These are phyloP conservation scores for Chytriomyces confervae DNA, from an alignment of 192 early-diverging fungal genomes.

Conservation along the genomic window DNA sequence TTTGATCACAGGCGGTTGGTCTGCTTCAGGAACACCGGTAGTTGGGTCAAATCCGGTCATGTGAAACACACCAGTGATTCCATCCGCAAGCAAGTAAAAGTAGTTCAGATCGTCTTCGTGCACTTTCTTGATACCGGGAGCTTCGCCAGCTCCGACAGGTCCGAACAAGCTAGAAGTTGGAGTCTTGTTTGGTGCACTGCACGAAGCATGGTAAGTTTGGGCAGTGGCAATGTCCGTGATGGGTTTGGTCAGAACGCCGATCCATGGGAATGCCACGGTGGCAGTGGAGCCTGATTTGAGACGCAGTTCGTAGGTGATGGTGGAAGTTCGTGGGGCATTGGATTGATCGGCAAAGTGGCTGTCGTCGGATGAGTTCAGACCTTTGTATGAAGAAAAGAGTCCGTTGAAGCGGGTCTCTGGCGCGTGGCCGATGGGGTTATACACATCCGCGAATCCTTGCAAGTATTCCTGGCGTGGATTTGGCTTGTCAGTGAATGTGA, in stretches of 20 bases:
- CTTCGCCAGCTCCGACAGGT: not conserved
- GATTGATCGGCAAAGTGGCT: not conserved
- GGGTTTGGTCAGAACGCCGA: not conserved
- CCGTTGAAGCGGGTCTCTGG: conserved; percentile 33
- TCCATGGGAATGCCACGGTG: conserved; percentile 6
- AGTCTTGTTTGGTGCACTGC: not conserved
- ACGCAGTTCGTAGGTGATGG: not conserved
- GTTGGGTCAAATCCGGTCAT: not conserved
- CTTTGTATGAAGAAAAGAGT: conserved; percentile 2
- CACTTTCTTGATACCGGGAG: not conserved
- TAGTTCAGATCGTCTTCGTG: not conserved
- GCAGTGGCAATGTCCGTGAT: not conserved
- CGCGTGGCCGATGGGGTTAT: not conserved
- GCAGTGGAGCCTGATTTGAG: not conserved
- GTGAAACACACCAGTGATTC: conserved; percentile 2
- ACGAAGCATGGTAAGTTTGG: not conserved
- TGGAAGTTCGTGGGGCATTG: not conserved
- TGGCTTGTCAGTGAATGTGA: not conserved
- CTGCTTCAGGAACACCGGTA: not conserved
- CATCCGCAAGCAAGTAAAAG: not conserved
- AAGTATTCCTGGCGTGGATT: conserved; percentile 8
- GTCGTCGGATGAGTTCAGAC: not conserved
- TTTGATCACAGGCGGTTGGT: not conserved
- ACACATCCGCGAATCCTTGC: conserved; percentile 26
- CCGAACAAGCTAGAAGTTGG: not conserved